Evolutionary conservation across 2,329 filamentous ascomycete species (phyloP).

Genomic region (Orbilia blumenaviensis): DNA sequence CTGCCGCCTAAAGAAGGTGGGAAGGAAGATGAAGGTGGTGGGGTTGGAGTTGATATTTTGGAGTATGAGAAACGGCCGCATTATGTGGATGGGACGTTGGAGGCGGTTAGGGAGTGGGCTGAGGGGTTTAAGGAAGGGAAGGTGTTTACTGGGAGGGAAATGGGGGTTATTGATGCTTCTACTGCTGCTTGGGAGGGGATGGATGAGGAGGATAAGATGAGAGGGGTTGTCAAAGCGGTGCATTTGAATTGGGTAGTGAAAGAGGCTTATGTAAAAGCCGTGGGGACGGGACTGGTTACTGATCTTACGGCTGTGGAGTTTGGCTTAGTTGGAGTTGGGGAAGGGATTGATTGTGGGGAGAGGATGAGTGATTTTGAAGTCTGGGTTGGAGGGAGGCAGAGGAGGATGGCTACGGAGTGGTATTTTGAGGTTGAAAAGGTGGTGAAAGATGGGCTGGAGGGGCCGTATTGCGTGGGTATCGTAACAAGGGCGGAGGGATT

Average conservation of each 20-base stretch:
- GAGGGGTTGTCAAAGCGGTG: conserved; percentile 52
- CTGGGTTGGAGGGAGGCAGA: conserved; percentile 37
- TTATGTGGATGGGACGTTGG: conserved; percentile 51
- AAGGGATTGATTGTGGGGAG: conserved; percentile 11
- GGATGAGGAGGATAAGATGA: not conserved
- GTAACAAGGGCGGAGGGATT: conserved; percentile 41
- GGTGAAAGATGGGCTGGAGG: conserved; percentile 51
- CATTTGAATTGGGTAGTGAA: conserved; percentile 57
- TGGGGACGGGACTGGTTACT: conserved; percentile 56
- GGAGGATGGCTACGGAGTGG: conserved; percentile 27
- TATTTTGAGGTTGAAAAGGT: conserved; percentile 54
- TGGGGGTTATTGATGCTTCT: conserved; percentile 31
- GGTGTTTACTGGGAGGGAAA: conserved; percentile 56
- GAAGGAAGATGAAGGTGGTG: conserved; percentile 33
- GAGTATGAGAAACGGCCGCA: conserved; percentile 15
- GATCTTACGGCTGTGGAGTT: conserved; percentile 57
- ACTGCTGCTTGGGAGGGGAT: not conserved
- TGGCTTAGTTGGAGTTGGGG: conserved; percentile 46
- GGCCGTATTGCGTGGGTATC: conserved; percentile 43
- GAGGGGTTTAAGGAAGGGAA: conserved; percentile 31
- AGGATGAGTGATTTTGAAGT: conserved; percentile 50
- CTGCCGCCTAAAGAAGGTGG: conserved; percentile 12
- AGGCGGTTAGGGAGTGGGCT: conserved; percentile 53
- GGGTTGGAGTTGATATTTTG: conserved; percentile 46
- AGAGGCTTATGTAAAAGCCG: conserved; percentile 58